These are phyloP conservation scores for Candida cerambycidarum DNA, from an alignment of 805 yeast species.

Conservation along the genomic window DNA sequence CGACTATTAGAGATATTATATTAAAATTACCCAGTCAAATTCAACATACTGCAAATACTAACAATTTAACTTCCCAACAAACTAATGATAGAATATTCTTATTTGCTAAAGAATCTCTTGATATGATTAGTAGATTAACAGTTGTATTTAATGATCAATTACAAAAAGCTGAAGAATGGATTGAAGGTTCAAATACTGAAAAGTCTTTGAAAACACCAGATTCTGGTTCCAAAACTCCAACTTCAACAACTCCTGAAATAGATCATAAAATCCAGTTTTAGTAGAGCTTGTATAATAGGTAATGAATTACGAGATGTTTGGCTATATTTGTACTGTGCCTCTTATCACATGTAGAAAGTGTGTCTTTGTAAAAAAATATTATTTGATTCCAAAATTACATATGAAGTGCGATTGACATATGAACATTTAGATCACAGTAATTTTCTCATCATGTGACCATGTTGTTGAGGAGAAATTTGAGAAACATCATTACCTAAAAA, in stretches of 20 bases:
- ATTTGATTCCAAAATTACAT: no score
- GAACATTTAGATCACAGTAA: no score
- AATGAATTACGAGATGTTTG: no score
- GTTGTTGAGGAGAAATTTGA: no score
- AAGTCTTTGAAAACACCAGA: not conserved
- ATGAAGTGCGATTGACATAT: no score
- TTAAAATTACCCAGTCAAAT: constrained; percentile 61
- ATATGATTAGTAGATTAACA: constrained; percentile 81
- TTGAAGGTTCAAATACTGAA: constrained; percentile 24
- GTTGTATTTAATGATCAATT: constrained; percentile 82
- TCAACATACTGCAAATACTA: constrained; percentile 41
- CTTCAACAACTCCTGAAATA: not conserved
- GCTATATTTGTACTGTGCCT: no score
- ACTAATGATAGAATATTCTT: constrained; percentile 68
- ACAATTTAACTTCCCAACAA: constrained; percentile 20
- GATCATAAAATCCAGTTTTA: constrained; percentile 10
- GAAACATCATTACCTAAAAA: no score
- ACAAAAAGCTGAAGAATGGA: constrained; percentile 85
- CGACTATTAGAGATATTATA: constrained; percentile 76
- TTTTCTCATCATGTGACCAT: no score
- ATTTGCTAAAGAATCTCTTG: constrained; percentile 85
- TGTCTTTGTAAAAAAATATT: no score
- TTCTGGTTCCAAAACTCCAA: not conserved
- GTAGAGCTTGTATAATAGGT: no score
- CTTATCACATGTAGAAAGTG: no score